Evolutionary conservation across 169 alveolate genomes (phyloP), one percentile per base, ranked within the genome.

Genomic region (Eimeria necatrix): DNA sequence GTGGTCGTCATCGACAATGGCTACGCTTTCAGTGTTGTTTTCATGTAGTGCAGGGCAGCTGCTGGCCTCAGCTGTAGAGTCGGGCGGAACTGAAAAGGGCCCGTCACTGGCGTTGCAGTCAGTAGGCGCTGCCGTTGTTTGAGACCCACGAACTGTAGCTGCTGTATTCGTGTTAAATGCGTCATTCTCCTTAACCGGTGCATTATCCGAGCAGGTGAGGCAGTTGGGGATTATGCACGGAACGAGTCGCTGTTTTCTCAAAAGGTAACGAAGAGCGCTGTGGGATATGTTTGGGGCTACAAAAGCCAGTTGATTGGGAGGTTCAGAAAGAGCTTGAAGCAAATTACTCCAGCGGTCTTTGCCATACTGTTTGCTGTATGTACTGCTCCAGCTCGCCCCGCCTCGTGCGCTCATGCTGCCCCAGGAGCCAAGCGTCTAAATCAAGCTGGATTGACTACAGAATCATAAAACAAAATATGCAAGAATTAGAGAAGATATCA

Each of bases 281-380:
- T 84, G 80, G 1, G 92, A 84, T 49, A 84, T 84, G 10, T 56
- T 18, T 41, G 92, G 92, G 2, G 92, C 78, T 1, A 84, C 78
- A 18, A 84, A 84, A 4, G 92, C 92, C 9, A 84, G 5, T 41
- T 84, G 92, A 56, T 32, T 84, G 4, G 92, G 92, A 20, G 18
- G 64, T 20, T 84, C 61, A 32, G 92, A 76, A 60, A 84, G 92
- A 41, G 92, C 78, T 16, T 56, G 53, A 4, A 84, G 78, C 74
- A 84, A 20, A 3, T 8, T 56, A 5, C 49, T 84, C 92, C 92
- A 84, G 20, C 92, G 92, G 56, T 4, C 60, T 18, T 22, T 51
- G 20, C 92, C 92, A 46, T 84, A 84, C 56, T 84, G 92, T 41
- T 84, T 84, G 92, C 92, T 49, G 92, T 60, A 84, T n/a, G 92